These are phyloP conservation scores for Aspergillus campestris DNA, from an alignment of 495 filamentous ascomycete genomes.

Conservation along the genomic window DNA sequence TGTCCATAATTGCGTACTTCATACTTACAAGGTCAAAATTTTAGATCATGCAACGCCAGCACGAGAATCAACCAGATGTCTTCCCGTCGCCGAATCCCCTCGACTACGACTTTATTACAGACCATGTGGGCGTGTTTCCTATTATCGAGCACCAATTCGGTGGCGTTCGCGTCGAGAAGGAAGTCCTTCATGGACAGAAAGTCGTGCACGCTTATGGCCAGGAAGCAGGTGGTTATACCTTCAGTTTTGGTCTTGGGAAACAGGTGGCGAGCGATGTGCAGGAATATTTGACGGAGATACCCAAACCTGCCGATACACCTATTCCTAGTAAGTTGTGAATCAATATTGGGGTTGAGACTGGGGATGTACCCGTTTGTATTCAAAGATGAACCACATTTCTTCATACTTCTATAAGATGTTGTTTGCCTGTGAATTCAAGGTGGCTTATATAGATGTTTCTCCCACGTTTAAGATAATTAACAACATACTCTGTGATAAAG, in stretches of 20 bases:
- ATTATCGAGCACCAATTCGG: slow-evolving; percentile 9
- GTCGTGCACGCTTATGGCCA: slow-evolving; percentile 28
- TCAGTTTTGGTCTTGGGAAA: slow-evolving; percentile 20
- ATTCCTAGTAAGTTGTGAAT: no score
- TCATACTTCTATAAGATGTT: no score
- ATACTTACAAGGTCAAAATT: neutral
- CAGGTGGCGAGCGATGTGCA: slow-evolving; percentile 4
- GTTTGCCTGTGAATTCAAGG: no score
- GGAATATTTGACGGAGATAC: neutral
- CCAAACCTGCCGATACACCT: no score
- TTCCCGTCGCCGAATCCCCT: slow-evolving; percentile 6
- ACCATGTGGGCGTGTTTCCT: slow-evolving; percentile 23
- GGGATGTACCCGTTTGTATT: no score
- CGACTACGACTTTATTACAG: slow-evolving; percentile 9
- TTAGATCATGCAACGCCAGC: slow-evolving; percentile 9
- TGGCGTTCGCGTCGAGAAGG: slow-evolving; percentile 23
- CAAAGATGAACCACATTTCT: no score
- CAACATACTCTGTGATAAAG: no score
- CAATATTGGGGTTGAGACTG: no score
- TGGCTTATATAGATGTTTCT: no score
- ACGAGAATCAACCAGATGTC: slow-evolving; percentile 2
- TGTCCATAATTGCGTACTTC: no score
- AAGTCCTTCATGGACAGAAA: slow-evolving; percentile 10
- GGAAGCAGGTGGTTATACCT: slow-evolving; percentile 22
- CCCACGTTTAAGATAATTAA: no score